Evolutionary conservation across 1,284 basidiomycete species (phyloP), one percentile per base, ranked within the genome.

Genomic region (Cryptococcus amylolentus): DNA sequence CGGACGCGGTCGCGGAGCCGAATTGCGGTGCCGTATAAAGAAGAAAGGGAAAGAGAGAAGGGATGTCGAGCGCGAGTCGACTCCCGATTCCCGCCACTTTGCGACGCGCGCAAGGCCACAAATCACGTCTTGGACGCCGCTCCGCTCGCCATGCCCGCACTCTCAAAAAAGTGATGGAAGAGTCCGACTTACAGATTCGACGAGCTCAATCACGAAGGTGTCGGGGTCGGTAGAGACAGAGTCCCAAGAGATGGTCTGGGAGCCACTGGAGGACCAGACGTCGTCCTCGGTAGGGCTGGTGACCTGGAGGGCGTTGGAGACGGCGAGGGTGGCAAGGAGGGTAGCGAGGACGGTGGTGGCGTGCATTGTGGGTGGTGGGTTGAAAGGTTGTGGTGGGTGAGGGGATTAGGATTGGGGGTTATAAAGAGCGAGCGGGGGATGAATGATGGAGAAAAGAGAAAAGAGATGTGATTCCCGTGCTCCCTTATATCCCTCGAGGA

Each of bases 191-290:
- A 83, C 88, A 71, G 80, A 73, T 77, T 89, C 88, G 65, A 80
- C 80, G 51, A 91, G 80, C 51, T 88, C 77, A 49, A 83, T 80
- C 12, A 86, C 83, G 75, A 91, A 90, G 77, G 83, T 88, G 52
- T 58, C 45, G 0, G 82, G 70, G 68, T 90, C 88, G 18, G 86
- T 86, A 57, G 58, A 58, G 59, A 88, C 88, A n/a, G 80, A 80
- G 2, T 76, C 57, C 88, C 88, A 90, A 18, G 74, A 57, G 60
- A 89, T 76, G 38, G 73, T 79, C 71, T 90, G 87, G 49, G 80
- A 65, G 16, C 70, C 68, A 3, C 62, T 61, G 65, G 81, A 65
- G 31, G 55, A 37, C 88, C 88, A 91, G 52, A 80, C 81, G 28
- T 81, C 67, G 41, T 66, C 55, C 35, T 64, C 63, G 60, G 70